Evolutionary conservation across 208 protist genomes (phyloP).

Genomic region (Trypanosoma rangeli): DNA sequence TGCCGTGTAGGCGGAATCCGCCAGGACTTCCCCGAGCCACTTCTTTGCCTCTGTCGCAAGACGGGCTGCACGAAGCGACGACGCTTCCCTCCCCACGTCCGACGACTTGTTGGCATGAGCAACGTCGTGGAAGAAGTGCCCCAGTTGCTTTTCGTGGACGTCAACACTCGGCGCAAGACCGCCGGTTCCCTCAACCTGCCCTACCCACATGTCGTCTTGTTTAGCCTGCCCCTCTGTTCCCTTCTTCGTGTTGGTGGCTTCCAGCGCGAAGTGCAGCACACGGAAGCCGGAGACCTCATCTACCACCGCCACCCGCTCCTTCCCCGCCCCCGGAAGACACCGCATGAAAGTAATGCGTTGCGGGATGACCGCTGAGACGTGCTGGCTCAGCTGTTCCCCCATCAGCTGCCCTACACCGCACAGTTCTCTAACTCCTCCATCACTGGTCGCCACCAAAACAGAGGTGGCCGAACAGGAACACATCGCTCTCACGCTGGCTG

Average conservation of each 20-base stretch:
- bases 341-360: slow-evolving; percentile 40
- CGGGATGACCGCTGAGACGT: slow-evolving; percentile 1
- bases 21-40: slow-evolving; percentile 67
- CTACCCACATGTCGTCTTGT: no score
- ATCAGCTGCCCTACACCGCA: slow-evolving; percentile 4
- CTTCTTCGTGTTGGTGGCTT: neutral
- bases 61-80: slow-evolving; percentile 9
- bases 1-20: slow-evolving; percentile 71
- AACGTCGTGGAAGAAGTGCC: slow-evolving; percentile 50
- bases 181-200: slow-evolving; percentile 23
- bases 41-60: slow-evolving; percentile 25
- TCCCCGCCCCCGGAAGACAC: slow-evolving; percentile 32
- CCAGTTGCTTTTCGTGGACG: slow-evolving; percentile 21
- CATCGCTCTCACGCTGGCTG: slow-evolving; percentile 47
- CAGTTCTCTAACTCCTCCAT: slow-evolving; percentile 51
- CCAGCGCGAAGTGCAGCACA: slow-evolving; percentile 41
- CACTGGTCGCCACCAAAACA: slow-evolving; percentile 47
- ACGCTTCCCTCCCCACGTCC: slow-evolving; percentile 13
- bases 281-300: slow-evolving; percentile 62
- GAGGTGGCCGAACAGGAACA: slow-evolving; percentile 43
- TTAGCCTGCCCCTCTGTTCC: neutral
- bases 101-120: slow-evolving; percentile 14
- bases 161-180: neutral
- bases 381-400: slow-evolving; percentile 23
- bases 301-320: slow-evolving; percentile 49